phyloP scores from a whole-genome alignment of 2,329 filamentous ascomycete genomes.

The Aureobasidium namibiae region DNA sequence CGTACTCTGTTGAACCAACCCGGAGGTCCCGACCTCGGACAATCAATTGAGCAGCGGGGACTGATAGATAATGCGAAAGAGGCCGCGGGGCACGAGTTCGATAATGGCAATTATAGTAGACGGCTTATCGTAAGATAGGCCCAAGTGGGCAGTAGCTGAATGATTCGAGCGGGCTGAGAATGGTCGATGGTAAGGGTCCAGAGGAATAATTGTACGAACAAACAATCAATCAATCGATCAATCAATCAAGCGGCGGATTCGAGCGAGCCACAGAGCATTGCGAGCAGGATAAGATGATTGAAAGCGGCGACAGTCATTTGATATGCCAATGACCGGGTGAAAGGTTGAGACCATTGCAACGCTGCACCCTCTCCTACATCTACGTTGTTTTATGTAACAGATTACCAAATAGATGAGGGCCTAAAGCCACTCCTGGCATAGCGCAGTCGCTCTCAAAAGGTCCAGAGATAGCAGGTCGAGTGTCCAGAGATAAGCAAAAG shows the following conservation, averaged over 20 bases:
- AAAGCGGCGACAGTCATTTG: slow-evolving; percentile 29
- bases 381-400: slow-evolving; percentile 8
- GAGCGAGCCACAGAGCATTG: slow-evolving; percentile 23
- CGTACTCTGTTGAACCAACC: slow-evolving; percentile 6
- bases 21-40: slow-evolving; percentile 7
- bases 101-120: slow-evolving; percentile 12
- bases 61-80: slow-evolving; percentile 13
- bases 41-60: slow-evolving; percentile 14
- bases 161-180: background rate
- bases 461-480: slow-evolving; percentile 4
- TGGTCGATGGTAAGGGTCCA: slow-evolving; percentile 3
- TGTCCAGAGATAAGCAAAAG: slow-evolving; percentile 7
- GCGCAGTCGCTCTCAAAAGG: background rate
- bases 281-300: slow-evolving; percentile 27
- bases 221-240: no score
- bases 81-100: slow-evolving; percentile 10
- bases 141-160: background rate
- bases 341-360: slow-evolving; percentile 11
- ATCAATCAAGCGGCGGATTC: slow-evolving; percentile 20
- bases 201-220: slow-evolving; percentile 1
- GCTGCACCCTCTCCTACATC: background rate
- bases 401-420: slow-evolving; percentile 6
- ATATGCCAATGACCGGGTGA: slow-evolving; percentile 12
- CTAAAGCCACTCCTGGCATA: slow-evolving; percentile 6
- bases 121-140: slow-evolving; percentile 11